These are phyloP conservation scores for Echinochloa phyllopogon DNA, from an alignment of 176 grass and related monocot species.

Conservation along the genomic window DNA sequence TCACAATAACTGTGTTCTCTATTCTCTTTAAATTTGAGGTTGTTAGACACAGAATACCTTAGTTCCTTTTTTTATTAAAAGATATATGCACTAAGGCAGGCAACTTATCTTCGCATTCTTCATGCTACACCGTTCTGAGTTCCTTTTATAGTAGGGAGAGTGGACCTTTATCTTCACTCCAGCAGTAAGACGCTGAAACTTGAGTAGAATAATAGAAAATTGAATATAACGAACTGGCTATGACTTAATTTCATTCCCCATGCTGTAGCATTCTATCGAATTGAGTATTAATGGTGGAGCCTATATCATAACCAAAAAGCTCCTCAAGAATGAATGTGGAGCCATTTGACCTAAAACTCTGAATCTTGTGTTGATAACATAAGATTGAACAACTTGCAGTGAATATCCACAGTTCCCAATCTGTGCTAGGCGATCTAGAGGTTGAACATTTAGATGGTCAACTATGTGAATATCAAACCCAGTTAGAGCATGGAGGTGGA, in stretches of 20 bases:
- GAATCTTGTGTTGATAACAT: not conserved
- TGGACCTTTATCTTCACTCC: not conserved
- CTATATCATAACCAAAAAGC: not conserved
- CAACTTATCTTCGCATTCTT: not conserved
- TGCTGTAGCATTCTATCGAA: not conserved
- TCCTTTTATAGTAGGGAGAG: not conserved
- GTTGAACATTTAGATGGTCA: not conserved
- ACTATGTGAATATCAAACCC: not conserved
- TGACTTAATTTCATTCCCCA: not conserved
- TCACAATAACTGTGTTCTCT: not conserved
- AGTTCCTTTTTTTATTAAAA: not conserved
- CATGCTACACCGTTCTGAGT: not conserved
- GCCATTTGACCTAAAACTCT: not conserved
- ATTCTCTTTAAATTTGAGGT: not conserved
- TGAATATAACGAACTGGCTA: not conserved
- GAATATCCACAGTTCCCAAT: not conserved
- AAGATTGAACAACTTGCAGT: not conserved
- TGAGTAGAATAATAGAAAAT: not conserved
- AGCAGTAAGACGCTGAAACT: not conserved
- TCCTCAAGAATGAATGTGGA: not conserved
- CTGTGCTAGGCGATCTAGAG: not conserved
- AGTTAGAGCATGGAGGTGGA: not conserved
- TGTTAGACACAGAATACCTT: not conserved
- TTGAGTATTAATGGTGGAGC: slow-evolving; percentile 4
- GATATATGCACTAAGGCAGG: not conserved